phyloP scores from a whole-genome alignment of 2,329 filamentous ascomycete species.

The Penicillium thymicola region DNA sequence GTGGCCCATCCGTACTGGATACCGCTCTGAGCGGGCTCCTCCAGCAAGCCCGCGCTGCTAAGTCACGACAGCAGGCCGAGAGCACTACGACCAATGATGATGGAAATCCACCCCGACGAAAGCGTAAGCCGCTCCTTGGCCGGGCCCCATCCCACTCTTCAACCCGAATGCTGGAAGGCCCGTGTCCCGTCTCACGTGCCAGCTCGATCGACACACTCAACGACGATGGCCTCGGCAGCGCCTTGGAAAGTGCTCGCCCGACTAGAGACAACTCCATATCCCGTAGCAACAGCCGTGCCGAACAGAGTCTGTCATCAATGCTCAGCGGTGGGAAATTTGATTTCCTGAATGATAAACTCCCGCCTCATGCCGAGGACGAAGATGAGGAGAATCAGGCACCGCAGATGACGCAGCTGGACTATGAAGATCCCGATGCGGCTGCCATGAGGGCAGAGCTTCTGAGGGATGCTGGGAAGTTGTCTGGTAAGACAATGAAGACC shows the following conservation, averaged over 20 bases:
- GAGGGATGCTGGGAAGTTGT: conserved; percentile 43
- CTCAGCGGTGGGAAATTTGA: conserved; percentile 33
- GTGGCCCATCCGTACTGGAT: conserved; percentile 32
- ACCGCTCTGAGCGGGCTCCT: conserved; percentile 42
- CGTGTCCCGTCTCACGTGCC: conserved; percentile 39
- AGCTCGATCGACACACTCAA: conserved; percentile 52
- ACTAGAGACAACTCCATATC: conserved; percentile 23
- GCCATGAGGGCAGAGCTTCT: conserved; percentile 57
- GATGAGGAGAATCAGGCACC: conserved; percentile 37
- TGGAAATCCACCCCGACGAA: conserved; percentile 27
- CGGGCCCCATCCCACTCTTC: conserved; percentile 43
- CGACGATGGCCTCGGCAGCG: conserved; percentile 40
- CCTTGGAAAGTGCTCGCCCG: conserved; percentile 28
- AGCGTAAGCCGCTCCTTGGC: conserved; percentile 39
- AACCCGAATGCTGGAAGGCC: conserved; percentile 20
- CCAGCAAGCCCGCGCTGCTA: conserved; percentile 37
- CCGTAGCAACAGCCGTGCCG: conserved; percentile 26
- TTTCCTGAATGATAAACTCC: conserved; percentile 24
- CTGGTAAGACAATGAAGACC: conserved; percentile 30
- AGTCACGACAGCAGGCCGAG: conserved; percentile 27
- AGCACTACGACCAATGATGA: conserved; percentile 18
- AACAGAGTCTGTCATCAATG: conserved; percentile 33
- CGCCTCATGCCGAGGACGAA: conserved; percentile 23
- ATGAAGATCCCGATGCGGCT: conserved; percentile 51
- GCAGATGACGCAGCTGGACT: conserved; percentile 48